phyloP scores from a whole-genome alignment of 2,329 filamentous ascomycete genomes.

The Fusarium kyushuense region DNA sequence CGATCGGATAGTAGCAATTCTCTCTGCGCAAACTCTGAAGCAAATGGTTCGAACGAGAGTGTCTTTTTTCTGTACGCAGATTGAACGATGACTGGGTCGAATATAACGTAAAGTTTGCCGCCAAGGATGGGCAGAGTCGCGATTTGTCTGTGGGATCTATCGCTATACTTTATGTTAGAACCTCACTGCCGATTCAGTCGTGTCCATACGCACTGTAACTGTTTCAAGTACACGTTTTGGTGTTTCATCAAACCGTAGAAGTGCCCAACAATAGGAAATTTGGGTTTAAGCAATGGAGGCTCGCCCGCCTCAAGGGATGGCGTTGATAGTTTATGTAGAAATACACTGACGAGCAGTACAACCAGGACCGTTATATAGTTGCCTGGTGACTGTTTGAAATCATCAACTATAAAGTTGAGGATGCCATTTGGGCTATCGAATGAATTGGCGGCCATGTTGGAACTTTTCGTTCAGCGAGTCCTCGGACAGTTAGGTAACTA shows the following conservation, averaged over 20 bases:
- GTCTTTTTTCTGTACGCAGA: slow-evolving; percentile 57
- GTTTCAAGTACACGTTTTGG: slow-evolving; percentile 30
- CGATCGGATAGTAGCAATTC: slow-evolving; percentile 53
- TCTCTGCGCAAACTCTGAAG: slow-evolving; percentile 53
- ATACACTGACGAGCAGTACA: background rate
- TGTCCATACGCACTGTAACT: slow-evolving; percentile 32
- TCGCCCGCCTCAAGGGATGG: slow-evolving; percentile 19
- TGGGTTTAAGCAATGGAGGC: slow-evolving; percentile 26
- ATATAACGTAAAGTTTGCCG: slow-evolving; percentile 60
- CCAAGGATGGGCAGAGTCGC: slow-evolving; percentile 60
- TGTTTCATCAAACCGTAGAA: slow-evolving; percentile 53
- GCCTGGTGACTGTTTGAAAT: slow-evolving; percentile 21
- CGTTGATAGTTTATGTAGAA: slow-evolving; percentile 19
- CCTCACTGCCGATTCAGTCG: accelerated
- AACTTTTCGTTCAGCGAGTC: background rate
- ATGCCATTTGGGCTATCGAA: background rate
- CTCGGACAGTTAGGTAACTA: background rate
- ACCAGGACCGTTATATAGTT: slow-evolving; percentile 14
- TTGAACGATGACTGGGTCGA: slow-evolving; percentile 55
- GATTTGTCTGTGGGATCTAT: slow-evolving; percentile 49
- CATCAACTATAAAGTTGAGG: slow-evolving; percentile 1
- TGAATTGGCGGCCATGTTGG: background rate
- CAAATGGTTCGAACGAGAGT: slow-evolving; percentile 59
- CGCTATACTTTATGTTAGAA: slow-evolving; percentile 11
- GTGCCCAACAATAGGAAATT: slow-evolving; percentile 53